Conservation (phyloP, 2,329 filamentous ascomycete species). For the Thelonectria rubi region DNA sequence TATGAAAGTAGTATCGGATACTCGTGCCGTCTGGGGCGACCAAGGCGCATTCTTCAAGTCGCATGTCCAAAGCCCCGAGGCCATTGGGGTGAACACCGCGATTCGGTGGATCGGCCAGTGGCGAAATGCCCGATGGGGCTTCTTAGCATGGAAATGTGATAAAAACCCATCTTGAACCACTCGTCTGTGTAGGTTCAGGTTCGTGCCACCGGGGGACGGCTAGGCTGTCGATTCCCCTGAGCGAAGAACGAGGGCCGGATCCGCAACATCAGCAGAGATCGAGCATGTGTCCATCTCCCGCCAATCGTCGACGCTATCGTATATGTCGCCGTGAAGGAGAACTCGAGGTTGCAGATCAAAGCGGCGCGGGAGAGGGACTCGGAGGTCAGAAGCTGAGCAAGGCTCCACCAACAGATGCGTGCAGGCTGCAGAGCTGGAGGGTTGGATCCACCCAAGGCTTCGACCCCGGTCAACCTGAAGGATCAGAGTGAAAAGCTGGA, state of each 20-base stretch:
- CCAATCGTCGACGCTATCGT: not conserved
- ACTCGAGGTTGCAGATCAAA: slow-evolving; percentile 8
- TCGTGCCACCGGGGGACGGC: not conserved
- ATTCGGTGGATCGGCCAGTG: slow-evolving; percentile 13
- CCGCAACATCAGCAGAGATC: not conserved
- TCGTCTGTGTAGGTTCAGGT: not conserved
- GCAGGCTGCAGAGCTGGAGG: not conserved
- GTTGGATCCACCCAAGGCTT: slow-evolving; percentile 4
- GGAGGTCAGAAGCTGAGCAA: slow-evolving; percentile 13
- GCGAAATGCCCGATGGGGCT: slow-evolving; percentile 16
- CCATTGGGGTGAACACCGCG: slow-evolving; percentile 14
- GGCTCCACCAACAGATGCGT: slow-evolving; percentile 1
- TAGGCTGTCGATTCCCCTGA: not conserved
- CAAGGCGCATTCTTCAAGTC: not conserved
- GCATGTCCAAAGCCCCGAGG: not conserved
- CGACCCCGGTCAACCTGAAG: slow-evolving; percentile 20
- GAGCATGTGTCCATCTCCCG: not conserved
- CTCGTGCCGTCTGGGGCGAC: not conserved
- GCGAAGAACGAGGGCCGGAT: not conserved
- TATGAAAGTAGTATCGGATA: not conserved
- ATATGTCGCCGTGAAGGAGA: not conserved
- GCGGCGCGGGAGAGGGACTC: slow-evolving; percentile 9
- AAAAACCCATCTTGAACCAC: not conserved
- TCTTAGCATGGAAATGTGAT: slow-evolving; percentile 11
- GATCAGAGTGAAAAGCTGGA: not conserved